Conservation (phyloP, 2,329 filamentous ascomycete species). For the Trichoderma lentiforme region DNA sequence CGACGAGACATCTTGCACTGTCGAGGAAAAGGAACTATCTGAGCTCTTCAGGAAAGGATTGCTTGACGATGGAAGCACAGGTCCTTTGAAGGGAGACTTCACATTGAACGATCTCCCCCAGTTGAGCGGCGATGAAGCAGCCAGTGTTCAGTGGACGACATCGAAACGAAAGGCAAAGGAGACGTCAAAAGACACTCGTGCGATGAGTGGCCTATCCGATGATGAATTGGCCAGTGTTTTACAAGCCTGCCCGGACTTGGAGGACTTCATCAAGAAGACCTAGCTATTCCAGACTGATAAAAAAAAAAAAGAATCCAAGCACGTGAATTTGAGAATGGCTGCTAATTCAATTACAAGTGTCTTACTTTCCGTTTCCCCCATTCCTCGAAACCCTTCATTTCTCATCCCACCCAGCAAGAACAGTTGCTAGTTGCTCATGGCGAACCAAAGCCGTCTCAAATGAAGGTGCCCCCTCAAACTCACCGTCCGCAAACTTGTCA, state of each 20-base stretch:
- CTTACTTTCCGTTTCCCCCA: not conserved
- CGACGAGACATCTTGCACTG: conserved; percentile 5
- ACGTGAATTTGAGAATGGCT: not conserved
- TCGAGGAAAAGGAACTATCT: conserved; percentile 17
- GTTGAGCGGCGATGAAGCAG: conserved; percentile 11
- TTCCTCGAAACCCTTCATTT: not conserved
- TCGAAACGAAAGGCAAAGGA: not conserved
- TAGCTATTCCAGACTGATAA: not conserved
- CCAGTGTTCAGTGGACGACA: conserved; percentile 7
- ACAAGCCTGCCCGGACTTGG: conserved; percentile 18
- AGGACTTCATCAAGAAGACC: not conserved
- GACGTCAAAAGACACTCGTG: not conserved
- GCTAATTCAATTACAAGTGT: not conserved
- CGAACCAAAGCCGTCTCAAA: conserved; percentile 43
- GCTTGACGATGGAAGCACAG: conserved; percentile 10
- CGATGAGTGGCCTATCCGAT: not conserved
- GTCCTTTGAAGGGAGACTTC: not conserved
- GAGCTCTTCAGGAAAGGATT: conserved; percentile 14
- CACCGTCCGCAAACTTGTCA: conserved; percentile 47
- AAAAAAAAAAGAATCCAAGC: not conserved
- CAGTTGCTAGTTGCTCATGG: conserved; percentile 44
- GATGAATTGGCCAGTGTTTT: conserved; percentile 17
- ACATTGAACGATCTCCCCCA: conserved; percentile 14
- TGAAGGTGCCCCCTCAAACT: conserved; percentile 27
- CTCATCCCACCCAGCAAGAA: conserved; percentile 25